phyloP scores from a whole-genome alignment of 2,329 filamentous ascomycete species.

The Dryadomyces quercivorus region DNA sequence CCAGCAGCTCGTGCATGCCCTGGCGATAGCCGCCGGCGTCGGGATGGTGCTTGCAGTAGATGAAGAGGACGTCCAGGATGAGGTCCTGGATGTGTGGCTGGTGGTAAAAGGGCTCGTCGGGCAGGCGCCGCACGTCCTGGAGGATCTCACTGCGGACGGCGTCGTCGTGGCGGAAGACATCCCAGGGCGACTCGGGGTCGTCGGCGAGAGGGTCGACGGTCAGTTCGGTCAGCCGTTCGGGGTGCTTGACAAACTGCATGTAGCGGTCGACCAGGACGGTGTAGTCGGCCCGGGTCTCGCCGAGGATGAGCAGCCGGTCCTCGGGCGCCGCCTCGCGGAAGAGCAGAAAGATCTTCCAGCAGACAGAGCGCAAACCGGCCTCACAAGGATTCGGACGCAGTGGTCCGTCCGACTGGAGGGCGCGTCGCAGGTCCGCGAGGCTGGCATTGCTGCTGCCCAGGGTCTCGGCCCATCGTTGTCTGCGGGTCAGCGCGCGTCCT shows the following conservation, averaged over 20 bases:
- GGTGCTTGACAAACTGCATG: slow-evolving; percentile 71
- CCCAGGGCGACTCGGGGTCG: slow-evolving; percentile 76
- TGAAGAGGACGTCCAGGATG: slow-evolving; percentile 80
- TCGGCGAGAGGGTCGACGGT: slow-evolving; percentile 76
- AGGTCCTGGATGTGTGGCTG: slow-evolving; percentile 64
- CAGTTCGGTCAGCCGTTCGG: slow-evolving; percentile 61
- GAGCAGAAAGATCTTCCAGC: slow-evolving; percentile 87
- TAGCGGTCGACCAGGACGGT: slow-evolving; percentile 59
- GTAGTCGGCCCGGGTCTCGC: slow-evolving; percentile 64
- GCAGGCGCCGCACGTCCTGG: slow-evolving; percentile 89
- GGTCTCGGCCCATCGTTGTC: slow-evolving; percentile 56
- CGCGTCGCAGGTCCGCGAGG: slow-evolving; percentile 49
- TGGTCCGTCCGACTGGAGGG: slow-evolving; percentile 48
- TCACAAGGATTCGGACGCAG: slow-evolving; percentile 45
- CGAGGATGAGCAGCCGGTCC: slow-evolving; percentile 57
- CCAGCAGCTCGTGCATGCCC: slow-evolving; percentile 94
- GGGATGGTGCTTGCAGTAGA: slow-evolving; percentile 88
- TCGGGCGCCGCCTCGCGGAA: slow-evolving; percentile 54
- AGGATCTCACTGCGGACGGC: slow-evolving; percentile 74
- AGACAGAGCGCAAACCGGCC: slow-evolving; percentile 69
- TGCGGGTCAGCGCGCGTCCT: slow-evolving; percentile 22
- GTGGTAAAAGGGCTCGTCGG: slow-evolving; percentile 84
- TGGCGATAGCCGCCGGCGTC: slow-evolving; percentile 84
- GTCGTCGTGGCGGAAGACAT: slow-evolving; percentile 75
- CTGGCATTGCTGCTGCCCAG: slow-evolving; percentile 39